Evolutionary conservation across 2,329 filamentous ascomycete species (phyloP), one percentile per base, ranked within the genome.

Genomic region (Talaromyces piceae): DNA sequence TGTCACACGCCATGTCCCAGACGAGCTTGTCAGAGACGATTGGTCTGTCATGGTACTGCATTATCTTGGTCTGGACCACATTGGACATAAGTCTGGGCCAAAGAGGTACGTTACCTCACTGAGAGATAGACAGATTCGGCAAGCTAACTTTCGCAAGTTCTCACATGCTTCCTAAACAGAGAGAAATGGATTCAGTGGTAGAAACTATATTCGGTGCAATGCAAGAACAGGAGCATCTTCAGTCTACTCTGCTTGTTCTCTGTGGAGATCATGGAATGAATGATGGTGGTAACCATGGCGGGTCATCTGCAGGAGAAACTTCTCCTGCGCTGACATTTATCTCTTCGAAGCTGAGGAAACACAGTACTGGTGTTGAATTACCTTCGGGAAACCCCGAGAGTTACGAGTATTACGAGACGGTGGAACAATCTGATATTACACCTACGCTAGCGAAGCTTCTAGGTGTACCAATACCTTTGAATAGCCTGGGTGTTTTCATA

Each of bases 251-350:
- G 2, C 78, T 98, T 43, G 83, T 98, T 3, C 72, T 98, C 5
- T 89, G 86, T 51, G 93, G 93, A 51, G 94, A 98, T 61, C 93
- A 98, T 65, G 93, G 93, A n/a, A 98, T 98, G 93, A 98, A 97
- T 60, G 91, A 97, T 60, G 93, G 88, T 18, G 93, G 93, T 2
- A 97, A 97, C 59, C 93, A 98, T 65, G 93, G 93, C 26, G 93
- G 91, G 33, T 96, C 91, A 8, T 91, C 91, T 0, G 81, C 89
- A 1, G 91, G 93, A 41, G 93, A 98, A 73, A 97, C 93, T 1
- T 96, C 91, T 1, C 86, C 93, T 0, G 93, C 93, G 13, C 73
- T 98, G 8, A 80, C 96, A 18, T 97, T 98, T 66, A 81, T 95
- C 57, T 93, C 90, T 2, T 90, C 91, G 0, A 93, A 89, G 62